Base-by-base conservation (phyloP, 2,329 filamentous ascomycete species). In the Fusarium sp. region DNA sequence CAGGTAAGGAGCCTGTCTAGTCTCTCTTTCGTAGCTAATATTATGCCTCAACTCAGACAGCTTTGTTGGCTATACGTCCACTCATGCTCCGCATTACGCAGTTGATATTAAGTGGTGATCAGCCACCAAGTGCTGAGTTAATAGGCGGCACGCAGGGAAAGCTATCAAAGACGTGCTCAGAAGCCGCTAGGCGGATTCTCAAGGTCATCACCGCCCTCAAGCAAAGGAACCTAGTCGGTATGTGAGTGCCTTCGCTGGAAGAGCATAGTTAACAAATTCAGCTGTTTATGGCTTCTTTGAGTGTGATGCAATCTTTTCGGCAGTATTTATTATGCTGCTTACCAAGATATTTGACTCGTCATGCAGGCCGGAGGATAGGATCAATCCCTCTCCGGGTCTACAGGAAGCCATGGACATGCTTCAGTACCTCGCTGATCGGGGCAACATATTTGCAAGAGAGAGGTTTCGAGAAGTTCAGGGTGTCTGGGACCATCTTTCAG, bases 401-500 rank as follows among this genome's bases (percentile, higher is more conserved):
- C n/a, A 57, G 1, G 72, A 72, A 3, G 72, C 70, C 1, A 30
- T 75, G 25, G 70, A 75, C 1, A 75, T 64, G 11, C 52, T 76
- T 13, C 66, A 71, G 35, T 64, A 71, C 32, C 66, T 76, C 5
- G 72, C 56, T 4, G 66, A 59, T 6, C 45, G 54, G 5, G 64
- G 70, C 7, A 72, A 75, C 23, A 27, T 54, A 3, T 63, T 68
- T 27, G 72, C 72, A 1, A 43, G 64, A 5, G 23, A 61, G 11
- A 56, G 60, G 27, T 32, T 71, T 9, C 59, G 50, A 30, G 54
- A 71, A 23, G 43, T 68, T 5, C 43, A 68, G 37, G 32, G 35
- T 11, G 35, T 56, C 18, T 61, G 61, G 61, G 60, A 43, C 39
- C 39, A 43, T 20, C 39, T 43, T 20, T 43, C 6, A 11, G 39